A percentile compares a stretch with the other conserved stretches of the same genome.
phyloP scores from a whole-genome alignment of 139 green algal species.

The Edaphochlamys debaryana region DNA sequence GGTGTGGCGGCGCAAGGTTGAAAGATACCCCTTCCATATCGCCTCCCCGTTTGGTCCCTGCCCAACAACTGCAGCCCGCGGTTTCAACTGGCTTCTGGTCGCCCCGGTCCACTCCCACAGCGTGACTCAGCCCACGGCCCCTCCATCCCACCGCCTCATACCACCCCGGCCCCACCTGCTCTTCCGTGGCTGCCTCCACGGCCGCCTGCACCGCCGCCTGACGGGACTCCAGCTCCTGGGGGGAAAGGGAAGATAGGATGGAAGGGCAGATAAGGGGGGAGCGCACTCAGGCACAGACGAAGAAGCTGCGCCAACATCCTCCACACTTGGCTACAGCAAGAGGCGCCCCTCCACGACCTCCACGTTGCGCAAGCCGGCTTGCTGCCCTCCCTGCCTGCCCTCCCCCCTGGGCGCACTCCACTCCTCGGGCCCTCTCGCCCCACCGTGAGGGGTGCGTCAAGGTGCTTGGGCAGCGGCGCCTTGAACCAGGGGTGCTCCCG shows the following conservation, averaged over 20 bases:
- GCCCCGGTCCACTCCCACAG: too few relatives aligned
- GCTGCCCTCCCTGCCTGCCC: background rate
- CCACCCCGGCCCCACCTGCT: background rate
- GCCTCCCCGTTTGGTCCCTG: too few relatives aligned
- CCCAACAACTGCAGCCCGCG: too few relatives aligned
- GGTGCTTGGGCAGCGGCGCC: slow-evolving; percentile 70
- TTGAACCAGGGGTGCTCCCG: slow-evolving; percentile 91
- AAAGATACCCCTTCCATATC: too few relatives aligned
- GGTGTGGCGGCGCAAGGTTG: background rate
- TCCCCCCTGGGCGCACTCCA: too few relatives aligned
- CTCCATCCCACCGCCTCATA: too few relatives aligned
- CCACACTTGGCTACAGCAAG: background rate
- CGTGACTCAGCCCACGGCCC: too few relatives aligned
- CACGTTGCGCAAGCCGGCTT: background rate
- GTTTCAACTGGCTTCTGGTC: too few relatives aligned
- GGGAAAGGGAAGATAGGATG: background rate
- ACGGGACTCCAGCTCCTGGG: background rate
- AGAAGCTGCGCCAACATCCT: background rate
- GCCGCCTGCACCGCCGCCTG: background rate
- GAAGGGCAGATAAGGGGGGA: background rate
- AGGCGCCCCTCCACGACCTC: background rate
- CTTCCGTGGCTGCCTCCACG: background rate
- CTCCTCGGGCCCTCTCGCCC: too few relatives aligned
- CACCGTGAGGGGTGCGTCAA: slow-evolving; percentile 34
- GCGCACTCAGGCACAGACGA: background rate